Evolutionary conservation across 2,329 filamentous ascomycete species (phyloP).

Genomic region (Hypoxylon sp.): DNA sequence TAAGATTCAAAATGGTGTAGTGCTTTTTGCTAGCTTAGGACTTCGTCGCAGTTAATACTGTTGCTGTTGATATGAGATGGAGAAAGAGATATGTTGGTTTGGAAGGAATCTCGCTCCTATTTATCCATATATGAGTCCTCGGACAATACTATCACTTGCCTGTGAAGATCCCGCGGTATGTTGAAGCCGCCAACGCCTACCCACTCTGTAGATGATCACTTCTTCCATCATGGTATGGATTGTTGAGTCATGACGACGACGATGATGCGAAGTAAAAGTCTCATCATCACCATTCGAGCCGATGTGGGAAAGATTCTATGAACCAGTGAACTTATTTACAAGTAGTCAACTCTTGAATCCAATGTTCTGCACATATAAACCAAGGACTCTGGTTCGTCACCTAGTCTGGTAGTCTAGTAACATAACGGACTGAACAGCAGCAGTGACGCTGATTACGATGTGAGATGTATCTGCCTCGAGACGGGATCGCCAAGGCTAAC

Average conservation of each 20-base stretch:
- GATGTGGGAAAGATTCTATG: slow-evolving; percentile 19
- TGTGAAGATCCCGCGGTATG: neutral
- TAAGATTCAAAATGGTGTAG: neutral
- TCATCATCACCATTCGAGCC: slow-evolving; percentile 39
- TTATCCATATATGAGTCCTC: slow-evolving; percentile 35
- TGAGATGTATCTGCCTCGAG: neutral
- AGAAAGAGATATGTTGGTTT: neutral
- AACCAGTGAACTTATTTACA: slow-evolving; percentile 3
- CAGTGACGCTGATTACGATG: slow-evolving; percentile 4
- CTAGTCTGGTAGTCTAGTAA: neutral
- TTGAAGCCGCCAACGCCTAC: slow-evolving; percentile 8
- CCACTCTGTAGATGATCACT: neutral
- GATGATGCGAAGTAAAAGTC: slow-evolving; percentile 25
- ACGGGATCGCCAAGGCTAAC: slow-evolving; percentile 14
- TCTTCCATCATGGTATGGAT: slow-evolving; percentile 20
- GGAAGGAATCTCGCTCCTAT: slow-evolving; percentile 12
- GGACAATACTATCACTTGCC: neutral
- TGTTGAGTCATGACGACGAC: slow-evolving; percentile 43
- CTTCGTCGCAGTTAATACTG: neutral
- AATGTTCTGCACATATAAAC: neutral
- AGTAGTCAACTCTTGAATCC: neutral
- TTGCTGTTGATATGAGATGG: neutral
- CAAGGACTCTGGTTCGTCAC: slow-evolving; percentile 5
- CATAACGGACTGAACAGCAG: neutral
- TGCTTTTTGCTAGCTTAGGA: neutral